Evolutionary conservation across 1,139 yeast species (phyloP), one percentile per base, ranked within the genome.

Genomic region (Hyphopichia wangnamkhiaoensis): DNA sequence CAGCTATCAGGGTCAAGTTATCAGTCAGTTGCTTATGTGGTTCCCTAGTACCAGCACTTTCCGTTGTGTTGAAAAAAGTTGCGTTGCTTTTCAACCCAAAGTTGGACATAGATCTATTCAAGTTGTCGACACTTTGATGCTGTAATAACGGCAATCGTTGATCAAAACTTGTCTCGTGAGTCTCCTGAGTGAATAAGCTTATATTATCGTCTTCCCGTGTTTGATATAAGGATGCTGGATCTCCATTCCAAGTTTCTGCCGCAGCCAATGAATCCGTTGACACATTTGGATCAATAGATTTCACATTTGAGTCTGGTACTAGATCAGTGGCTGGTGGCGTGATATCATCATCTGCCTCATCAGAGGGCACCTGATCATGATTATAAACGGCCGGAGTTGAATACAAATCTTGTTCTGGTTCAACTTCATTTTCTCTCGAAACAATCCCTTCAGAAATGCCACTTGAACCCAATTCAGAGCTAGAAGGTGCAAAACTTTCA

Each of bases 81-180:
- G 13, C 28, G 28, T 17, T 21, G 23, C 15, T 20, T 34, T 27
- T 39, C 39, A 24, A 37, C 43, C 26, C 19, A 16, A 31, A 13
- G 28, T 39, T 49, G 12, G 48, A 28, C 27, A 48, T 42, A 14
- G 54, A 24, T 3, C 37, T 15, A 20, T 45, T 5, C 44, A 14
- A 29, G 50, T 46, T 2, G 60, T 52, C 39, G 51, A 54, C 42
- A 40, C 71, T 64, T 15, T 51, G 49, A 42, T 59, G 57, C 31
- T 58, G 52, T 33, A 67, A 49, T 31, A 67, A 53, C 0, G 72
- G 72, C 3, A 65, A 40, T 37, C 66, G 48, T 45, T 65, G 72
- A 8, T 56, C 61, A 42, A 59, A 65, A 20, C 44, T 44, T 2
- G 50, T 23, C 5, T 31, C 38, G 10, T 29, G 37, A 3, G 61